These are phyloP conservation scores for Phytophthora megakarya DNA, from an alignment of 352 stramenopile genomes.

Conservation along the genomic window DNA sequence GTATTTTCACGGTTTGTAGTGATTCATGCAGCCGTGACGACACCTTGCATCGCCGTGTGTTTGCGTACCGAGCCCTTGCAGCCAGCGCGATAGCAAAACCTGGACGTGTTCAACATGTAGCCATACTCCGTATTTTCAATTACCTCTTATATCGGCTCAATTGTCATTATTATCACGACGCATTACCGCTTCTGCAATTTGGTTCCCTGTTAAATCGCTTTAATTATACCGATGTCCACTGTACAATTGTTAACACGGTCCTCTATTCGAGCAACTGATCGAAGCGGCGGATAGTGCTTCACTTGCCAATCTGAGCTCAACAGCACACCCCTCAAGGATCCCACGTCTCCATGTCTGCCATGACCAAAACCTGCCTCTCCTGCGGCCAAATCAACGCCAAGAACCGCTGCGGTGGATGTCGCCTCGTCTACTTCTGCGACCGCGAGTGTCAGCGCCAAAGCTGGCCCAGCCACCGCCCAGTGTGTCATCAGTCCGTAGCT, in stretches of 20 bases:
- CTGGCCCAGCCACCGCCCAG: conserved; percentile 60
- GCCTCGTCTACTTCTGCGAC: conserved; percentile 76
- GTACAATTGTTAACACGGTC: neutral
- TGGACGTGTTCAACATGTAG: conserved; percentile 10
- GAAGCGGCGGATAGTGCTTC: conserved; percentile 18
- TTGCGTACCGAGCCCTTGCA: neutral
- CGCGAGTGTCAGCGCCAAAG: conserved; percentile 72
- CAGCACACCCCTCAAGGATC: neutral
- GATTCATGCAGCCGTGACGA: conserved; percentile 4
- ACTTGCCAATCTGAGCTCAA: conserved; percentile 34
- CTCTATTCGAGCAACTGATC: conserved; percentile 21
- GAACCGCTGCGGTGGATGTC: conserved; percentile 78
- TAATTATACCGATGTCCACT: too few relatives aligned
- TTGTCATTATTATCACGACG: too few relatives aligned
- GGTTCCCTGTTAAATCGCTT: neutral
- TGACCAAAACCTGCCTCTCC: conserved; percentile 41
- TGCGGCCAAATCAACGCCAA: conserved; percentile 55
- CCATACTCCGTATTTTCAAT: too few relatives aligned
- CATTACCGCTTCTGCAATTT: too few relatives aligned
- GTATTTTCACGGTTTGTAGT: neutral
- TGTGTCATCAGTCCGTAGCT: conserved; percentile 39
- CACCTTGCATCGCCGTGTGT: neutral
- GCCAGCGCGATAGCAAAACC: conserved; percentile 1
- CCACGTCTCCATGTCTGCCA: conserved; percentile 11
- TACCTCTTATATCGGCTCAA: too few relatives aligned